Conservation (phyloP, 2,329 filamentous ascomycete species). For the Trichoderma harzianum region DNA sequence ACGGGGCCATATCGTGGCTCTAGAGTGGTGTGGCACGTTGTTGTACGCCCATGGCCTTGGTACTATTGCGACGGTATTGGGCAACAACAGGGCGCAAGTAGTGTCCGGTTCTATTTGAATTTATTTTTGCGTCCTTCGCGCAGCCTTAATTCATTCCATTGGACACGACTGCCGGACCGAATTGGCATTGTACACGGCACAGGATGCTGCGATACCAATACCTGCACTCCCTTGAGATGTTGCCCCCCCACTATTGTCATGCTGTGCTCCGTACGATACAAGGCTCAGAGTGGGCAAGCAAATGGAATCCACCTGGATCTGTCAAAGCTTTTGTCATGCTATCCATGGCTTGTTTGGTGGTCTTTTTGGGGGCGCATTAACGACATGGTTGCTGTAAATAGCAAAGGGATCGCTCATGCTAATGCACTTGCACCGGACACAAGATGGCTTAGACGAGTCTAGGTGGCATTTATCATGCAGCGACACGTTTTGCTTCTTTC, state of each 20-base stretch:
- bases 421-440: slow-evolving; percentile 8
- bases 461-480: not conserved
- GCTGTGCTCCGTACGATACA: not conserved
- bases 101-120: not conserved
- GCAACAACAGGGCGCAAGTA: not conserved
- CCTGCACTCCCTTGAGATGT: not conserved
- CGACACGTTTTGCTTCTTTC: not conserved
- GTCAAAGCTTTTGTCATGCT: slow-evolving; percentile 1
- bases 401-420: slow-evolving; percentile 12
- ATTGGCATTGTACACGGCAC: not conserved
- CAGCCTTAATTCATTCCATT: slow-evolving; percentile 10
- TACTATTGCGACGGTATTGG: not conserved
- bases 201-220: not conserved
- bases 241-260: not conserved
- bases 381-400: slow-evolving; percentile 1
- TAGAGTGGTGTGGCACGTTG: not conserved
- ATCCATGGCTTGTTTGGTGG: not conserved
- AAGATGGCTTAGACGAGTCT: not conserved
- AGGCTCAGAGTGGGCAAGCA: not conserved
- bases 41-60: not conserved
- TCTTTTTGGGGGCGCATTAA: not conserved
- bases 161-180: slow-evolving; percentile 7
- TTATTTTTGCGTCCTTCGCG: not conserved
- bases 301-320: not conserved
- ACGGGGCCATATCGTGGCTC: not conserved